Conservation (phyloP, 768 basidiomycete species). For the Atractiella rhizophila region DNA sequence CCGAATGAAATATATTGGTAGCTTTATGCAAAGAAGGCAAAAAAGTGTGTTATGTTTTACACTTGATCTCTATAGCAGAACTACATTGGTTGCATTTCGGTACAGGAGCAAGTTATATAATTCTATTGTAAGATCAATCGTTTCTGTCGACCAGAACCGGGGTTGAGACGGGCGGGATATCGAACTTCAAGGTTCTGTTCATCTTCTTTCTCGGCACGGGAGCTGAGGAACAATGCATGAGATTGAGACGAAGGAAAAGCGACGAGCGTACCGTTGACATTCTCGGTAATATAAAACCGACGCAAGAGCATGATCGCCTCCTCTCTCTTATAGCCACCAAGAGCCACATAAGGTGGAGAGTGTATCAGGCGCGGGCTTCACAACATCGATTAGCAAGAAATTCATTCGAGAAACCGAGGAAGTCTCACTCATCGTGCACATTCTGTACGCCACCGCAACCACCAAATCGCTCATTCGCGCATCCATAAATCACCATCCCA, state of each 20-base stretch:
- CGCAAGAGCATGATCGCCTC: slow-evolving; percentile 67
- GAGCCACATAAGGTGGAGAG: slow-evolving; percentile 48
- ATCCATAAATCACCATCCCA: slow-evolving; percentile 69
- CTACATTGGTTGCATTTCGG: too few relatives aligned
- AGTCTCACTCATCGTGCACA: slow-evolving; percentile 43
- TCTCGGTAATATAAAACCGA: slow-evolving; percentile 78
- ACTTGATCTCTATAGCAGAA: too few relatives aligned
- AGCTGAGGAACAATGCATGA: slow-evolving; percentile 28
- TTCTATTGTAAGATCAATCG: too few relatives aligned
- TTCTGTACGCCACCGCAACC: slow-evolving; percentile 85
- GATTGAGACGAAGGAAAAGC: background rate
- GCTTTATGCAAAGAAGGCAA: too few relatives aligned
- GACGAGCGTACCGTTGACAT: slow-evolving; percentile 47
- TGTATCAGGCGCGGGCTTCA: slow-evolving; percentile 41
- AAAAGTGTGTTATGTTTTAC: too few relatives aligned
- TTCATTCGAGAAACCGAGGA: background rate
- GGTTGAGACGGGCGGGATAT: slow-evolving; percentile 26
- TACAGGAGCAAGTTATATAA: too few relatives aligned
- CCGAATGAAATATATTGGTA: too few relatives aligned
- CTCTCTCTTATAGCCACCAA: slow-evolving; percentile 49
- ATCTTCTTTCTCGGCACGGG: slow-evolving; percentile 70
- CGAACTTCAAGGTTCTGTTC: slow-evolving; percentile 60
- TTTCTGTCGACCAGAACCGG: too few relatives aligned
- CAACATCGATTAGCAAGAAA: background rate
- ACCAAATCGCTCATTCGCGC: slow-evolving; percentile 84